Evolutionary conservation across 1,139 yeast species (phyloP), one percentile per base, ranked within the genome.

Genomic region (Scheffersomyces parashehatae): DNA sequence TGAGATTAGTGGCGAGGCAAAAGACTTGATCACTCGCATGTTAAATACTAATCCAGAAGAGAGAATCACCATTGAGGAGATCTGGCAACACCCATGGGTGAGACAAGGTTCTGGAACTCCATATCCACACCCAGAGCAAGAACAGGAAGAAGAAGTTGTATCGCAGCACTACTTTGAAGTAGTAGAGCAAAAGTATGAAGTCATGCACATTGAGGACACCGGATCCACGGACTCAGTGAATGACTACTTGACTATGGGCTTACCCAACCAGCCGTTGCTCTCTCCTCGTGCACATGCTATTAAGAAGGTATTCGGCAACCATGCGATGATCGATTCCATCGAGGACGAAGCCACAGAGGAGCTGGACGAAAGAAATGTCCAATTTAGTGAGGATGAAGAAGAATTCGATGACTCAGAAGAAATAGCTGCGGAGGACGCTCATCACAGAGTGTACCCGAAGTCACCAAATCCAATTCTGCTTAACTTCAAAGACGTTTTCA

Each of bases 1-100:
- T 64, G 97, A 91, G 55, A 86, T 91, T 35, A 79, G 88, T 47
- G 62, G 57, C 34, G 88, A 85, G 15, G 98, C 96, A 6, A 89
- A 89, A 62, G 58, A 60, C 41, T 63, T 86, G 43, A 80, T 85
- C 9, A 59, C 74, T 3, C 72, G 69, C 36, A 73, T 86, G 66
- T 66, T 86, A 52, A 73, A 73, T 5, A 59, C 79, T 3, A 76
- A 88, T 52, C 95, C 97, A 0, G 71, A 73, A 26, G 75, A 79
- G 36, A 73, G 99, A 55, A 75, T 85, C 28, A 73, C 85, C 0
- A 69, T 90, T 26, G 67, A 67, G 4, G 83, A 81, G 49, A 82
- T 93, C 38, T 85, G 88, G 72, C 62, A 67, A 10, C 79, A 74
- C 52, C 73, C 77, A 8, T 74, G 79, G 79, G 54, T 67, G 3